These are phyloP conservation scores for Pleurotus giganteus DNA, from an alignment of 768 basidiomycete species.

Conservation along the genomic window DNA sequence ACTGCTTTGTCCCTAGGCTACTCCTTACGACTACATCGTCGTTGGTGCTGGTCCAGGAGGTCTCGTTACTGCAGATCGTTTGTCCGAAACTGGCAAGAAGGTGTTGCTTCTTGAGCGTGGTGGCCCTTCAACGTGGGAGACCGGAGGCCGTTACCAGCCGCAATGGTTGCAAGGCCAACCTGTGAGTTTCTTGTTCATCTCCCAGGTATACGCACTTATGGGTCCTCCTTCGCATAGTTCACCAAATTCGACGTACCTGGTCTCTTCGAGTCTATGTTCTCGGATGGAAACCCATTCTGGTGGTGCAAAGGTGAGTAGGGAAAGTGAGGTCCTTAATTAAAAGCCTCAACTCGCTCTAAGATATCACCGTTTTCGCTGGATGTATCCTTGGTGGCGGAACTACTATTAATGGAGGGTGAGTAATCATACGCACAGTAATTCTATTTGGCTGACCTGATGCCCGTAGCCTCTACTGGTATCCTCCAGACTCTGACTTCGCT, in stretches of 20 bases:
- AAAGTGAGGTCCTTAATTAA: neutral
- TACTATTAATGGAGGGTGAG: conserved; percentile 62
- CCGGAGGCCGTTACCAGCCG: conserved; percentile 56
- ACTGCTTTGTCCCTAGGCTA: conserved; percentile 26
- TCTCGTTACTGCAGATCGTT: conserved; percentile 54
- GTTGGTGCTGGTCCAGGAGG: conserved; percentile 62
- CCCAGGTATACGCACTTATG: neutral
- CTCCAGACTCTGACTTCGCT: conserved; percentile 51
- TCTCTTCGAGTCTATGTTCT: conserved; percentile 65
- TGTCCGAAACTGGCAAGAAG: conserved; percentile 61
- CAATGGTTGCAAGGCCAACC: conserved; percentile 46
- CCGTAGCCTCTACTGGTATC: conserved; percentile 50
- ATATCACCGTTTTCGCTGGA: conserved; percentile 61
- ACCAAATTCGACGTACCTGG: conserved; percentile 69
- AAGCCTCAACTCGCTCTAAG: conserved; percentile 21
- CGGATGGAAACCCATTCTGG: conserved; percentile 53
- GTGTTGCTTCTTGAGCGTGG: conserved; percentile 63
- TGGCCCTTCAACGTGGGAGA: conserved; percentile 56
- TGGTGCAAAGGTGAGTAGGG: conserved; percentile 54
- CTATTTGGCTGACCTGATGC: neutral
- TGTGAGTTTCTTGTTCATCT: conserved; percentile 23
- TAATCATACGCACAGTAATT: neutral
- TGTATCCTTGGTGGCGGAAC: conserved; percentile 65
- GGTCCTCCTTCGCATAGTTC: conserved; percentile 30
- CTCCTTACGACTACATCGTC: conserved; percentile 52